phyloP scores from a whole-genome alignment of 2,329 filamentous ascomycete species.

The Thielaviopsis euricoi region DNA sequence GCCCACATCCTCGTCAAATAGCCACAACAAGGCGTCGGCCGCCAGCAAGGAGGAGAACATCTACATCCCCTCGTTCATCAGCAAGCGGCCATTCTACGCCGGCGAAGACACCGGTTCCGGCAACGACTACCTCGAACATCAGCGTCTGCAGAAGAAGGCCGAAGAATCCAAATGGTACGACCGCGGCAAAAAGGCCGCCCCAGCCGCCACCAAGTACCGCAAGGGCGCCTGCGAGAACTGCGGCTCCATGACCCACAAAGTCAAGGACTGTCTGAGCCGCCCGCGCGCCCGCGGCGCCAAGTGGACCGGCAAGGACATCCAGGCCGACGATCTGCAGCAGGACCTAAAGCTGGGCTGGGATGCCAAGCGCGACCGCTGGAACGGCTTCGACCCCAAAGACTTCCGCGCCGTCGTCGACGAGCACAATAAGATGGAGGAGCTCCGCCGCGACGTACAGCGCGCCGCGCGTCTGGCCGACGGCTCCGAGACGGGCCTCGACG shows the following conservation, averaged over 20 bases:
- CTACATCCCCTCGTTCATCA: slow-evolving; percentile 97
- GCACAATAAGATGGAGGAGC: slow-evolving; percentile 68
- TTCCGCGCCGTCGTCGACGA: slow-evolving; percentile 79
- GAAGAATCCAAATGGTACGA: slow-evolving; percentile 61
- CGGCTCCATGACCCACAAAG: slow-evolving; percentile 90
- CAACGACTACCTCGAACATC: slow-evolving; percentile 89
- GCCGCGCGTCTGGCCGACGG: slow-evolving; percentile 31
- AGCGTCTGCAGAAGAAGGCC: slow-evolving; percentile 53
- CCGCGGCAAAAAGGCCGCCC: slow-evolving; percentile 66
- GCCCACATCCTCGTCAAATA: not conserved
- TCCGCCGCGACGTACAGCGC: slow-evolving; percentile 40
- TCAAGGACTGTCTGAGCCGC: slow-evolving; percentile 79
- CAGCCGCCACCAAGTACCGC: slow-evolving; percentile 87
- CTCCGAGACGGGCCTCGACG: slow-evolving; percentile 29
- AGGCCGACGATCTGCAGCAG: slow-evolving; percentile 77
- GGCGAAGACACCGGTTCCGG: slow-evolving; percentile 54
- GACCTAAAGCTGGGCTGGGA: slow-evolving; percentile 87
- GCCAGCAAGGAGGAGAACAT: slow-evolving; percentile 80
- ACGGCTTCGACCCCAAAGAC: slow-evolving; percentile 84
- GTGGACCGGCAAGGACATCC: slow-evolving; percentile 84
- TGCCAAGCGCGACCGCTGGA: slow-evolving; percentile 94
- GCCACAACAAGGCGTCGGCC: slow-evolving; percentile 14
- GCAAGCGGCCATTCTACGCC: slow-evolving; percentile 93
- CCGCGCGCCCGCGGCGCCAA: slow-evolving; percentile 80
- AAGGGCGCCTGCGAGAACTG: slow-evolving; percentile 99